Percentiles rank a stretch among this genome's conserved stretches.
Conservation (phyloP, 2,329 filamentous ascomycete genomes). For the Apiospora sp. region DNA sequence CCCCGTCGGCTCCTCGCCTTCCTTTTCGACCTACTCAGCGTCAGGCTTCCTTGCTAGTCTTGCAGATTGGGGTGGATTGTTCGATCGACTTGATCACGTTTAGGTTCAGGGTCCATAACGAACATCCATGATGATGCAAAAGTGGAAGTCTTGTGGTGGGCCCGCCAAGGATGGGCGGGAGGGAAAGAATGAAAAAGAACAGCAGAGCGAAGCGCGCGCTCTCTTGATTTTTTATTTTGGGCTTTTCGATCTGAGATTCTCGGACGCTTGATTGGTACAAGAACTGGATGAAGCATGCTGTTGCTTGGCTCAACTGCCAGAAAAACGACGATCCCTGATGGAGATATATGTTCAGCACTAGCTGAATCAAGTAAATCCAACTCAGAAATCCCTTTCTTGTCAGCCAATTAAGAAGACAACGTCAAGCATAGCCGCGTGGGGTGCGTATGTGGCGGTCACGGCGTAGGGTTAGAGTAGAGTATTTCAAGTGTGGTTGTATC, state of each 20-base stretch:
- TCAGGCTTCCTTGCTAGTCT: slow-evolving; percentile 23
- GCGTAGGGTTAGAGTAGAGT: not conserved
- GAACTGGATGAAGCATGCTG: not conserved
- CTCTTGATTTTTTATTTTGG: not conserved
- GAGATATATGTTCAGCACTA: not conserved
- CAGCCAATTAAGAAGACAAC: not conserved
- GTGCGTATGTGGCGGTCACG: slow-evolving; percentile 20
- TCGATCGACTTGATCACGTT: slow-evolving; percentile 23
- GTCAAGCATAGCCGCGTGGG: slow-evolving; percentile 18
- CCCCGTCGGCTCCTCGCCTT: slow-evolving; percentile 33
- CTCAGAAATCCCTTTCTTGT: slow-evolving; percentile 4
- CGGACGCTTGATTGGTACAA: not conserved
- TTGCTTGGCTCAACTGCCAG: slow-evolving; percentile 1
- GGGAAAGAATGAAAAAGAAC: slow-evolving; percentile 27
- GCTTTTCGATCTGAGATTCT: not conserved
- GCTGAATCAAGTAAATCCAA: not conserved
- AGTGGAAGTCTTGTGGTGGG: slow-evolving; percentile 18
- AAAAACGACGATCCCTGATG: too few species aligned
- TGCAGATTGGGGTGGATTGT: slow-evolving; percentile 24
- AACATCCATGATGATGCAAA: slow-evolving; percentile 25
- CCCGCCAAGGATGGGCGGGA: slow-evolving; percentile 12
- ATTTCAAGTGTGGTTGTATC: slow-evolving; percentile 26
- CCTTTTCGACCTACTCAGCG: slow-evolving; percentile 7
- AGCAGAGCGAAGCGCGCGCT: slow-evolving; percentile 16
- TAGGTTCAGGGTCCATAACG: slow-evolving; percentile 23